These are phyloP conservation scores for Backusella liffmaniae DNA, from an alignment of 192 early-diverging fungal species.

Conservation along the genomic window DNA sequence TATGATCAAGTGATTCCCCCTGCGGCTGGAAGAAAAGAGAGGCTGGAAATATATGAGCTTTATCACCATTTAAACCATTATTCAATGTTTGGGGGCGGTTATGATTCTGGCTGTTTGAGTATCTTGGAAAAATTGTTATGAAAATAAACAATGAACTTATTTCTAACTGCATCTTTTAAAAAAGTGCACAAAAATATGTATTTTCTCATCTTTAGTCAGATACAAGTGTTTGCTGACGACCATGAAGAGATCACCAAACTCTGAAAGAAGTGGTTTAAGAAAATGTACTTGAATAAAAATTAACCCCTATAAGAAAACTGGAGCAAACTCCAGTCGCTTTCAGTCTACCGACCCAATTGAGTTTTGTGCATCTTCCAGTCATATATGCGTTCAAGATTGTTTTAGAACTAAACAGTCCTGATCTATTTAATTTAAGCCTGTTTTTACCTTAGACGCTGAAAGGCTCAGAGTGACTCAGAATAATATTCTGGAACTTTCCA, in stretches of 20 bases:
- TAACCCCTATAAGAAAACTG: too few species aligned
- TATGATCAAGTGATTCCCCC: not conserved
- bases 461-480: not conserved
- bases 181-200: not conserved
- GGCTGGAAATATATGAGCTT: not conserved
- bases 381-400: not conserved
- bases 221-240: too few species aligned
- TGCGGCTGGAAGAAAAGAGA: not conserved
- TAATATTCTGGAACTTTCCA: not conserved
- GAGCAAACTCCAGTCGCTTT: not conserved
- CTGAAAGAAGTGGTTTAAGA: too few species aligned
- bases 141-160: not conserved
- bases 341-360: not conserved
- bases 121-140: not conserved
- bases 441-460: not conserved
- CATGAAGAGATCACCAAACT: too few species aligned
- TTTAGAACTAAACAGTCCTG: not conserved
- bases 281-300: too few species aligned
- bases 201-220: too few species aligned
- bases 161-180: not conserved
- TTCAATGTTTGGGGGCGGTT: conserved; percentile 4
- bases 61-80: conserved; percentile 15
- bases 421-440: not conserved
- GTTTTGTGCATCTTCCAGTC: not conserved
- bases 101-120: not conserved